Evolutionary conservation across 768 basidiomycete genomes (phyloP).

Genomic region (Collybia mongolica): DNA sequence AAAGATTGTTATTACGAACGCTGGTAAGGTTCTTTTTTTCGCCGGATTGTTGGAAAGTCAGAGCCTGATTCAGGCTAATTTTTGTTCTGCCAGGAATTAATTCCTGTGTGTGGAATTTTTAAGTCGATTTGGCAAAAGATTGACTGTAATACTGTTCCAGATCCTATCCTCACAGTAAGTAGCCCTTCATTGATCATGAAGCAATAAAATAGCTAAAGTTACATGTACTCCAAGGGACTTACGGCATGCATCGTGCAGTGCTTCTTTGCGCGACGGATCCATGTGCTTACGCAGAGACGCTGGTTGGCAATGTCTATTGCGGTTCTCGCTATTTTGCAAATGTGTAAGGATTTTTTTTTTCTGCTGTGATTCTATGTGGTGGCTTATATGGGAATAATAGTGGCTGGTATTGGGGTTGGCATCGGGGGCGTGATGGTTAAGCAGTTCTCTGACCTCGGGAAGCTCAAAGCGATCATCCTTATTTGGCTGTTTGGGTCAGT

Average conservation of each 20-base stretch:
- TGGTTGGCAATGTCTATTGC: slow-evolving; percentile 15
- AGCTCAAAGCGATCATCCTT: background rate
- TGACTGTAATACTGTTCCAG: slow-evolving; percentile 5
- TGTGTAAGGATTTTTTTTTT: slow-evolving; percentile 8
- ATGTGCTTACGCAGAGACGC: slow-evolving; percentile 11
- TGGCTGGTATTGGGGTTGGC: background rate
- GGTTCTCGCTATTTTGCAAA: slow-evolving; percentile 10
- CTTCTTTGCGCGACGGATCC: slow-evolving; percentile 21
- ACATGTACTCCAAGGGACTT: slow-evolving; percentile 9
- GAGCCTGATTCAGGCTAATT: too few relatives aligned
- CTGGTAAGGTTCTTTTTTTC: too few relatives aligned
- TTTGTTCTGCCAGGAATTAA: background rate
- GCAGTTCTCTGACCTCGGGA: background rate
- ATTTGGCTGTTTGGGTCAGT: background rate
- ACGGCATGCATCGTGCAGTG: slow-evolving; percentile 21
- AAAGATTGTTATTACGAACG: background rate
- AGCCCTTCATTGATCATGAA: background rate
- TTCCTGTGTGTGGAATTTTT: background rate
- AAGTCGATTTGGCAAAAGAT: background rate
- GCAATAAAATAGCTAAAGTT: background rate
- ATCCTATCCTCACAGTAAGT: slow-evolving; percentile 13
- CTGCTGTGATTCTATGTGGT: background rate
- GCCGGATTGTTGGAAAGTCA: too few relatives aligned
- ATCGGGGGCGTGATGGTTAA: background rate
- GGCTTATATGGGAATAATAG: background rate